phyloP scores from a whole-genome alignment of 768 basidiomycete genomes.

The Sutorius australiensis region DNA sequence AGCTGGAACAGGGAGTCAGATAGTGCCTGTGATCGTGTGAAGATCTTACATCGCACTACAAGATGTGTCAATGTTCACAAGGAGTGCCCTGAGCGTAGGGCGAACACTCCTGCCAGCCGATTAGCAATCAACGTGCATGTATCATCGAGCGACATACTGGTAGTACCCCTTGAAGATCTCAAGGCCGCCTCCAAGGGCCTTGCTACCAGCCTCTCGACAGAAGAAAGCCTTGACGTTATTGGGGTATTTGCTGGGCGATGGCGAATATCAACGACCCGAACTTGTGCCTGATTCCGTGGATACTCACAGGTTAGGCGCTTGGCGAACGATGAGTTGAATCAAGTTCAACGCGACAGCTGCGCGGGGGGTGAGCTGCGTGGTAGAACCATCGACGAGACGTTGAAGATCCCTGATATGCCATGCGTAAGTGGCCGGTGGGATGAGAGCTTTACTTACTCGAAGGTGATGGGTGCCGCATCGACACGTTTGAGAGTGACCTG shows the following conservation, averaged over 20 bases:
- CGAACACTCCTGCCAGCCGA: conserved; percentile 40
- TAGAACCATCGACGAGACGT: conserved; percentile 22
- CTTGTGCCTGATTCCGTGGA: background rate
- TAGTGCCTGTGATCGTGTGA: background rate
- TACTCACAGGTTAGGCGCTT: conserved; percentile 43
- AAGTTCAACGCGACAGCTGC: conserved; percentile 42
- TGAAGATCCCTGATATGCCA: conserved; percentile 21
- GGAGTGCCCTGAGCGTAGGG: conserved; percentile 36
- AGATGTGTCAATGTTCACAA: conserved; percentile 47
- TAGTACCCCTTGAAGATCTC: conserved; percentile 49
- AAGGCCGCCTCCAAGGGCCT: conserved; percentile 29
- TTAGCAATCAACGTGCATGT: background rate
- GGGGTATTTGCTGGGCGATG: conserved; percentile 35
- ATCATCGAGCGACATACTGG: conserved; percentile 36
- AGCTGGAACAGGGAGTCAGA: conserved; percentile 15
- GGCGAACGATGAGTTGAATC: conserved; percentile 47
- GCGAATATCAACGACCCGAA: background rate
- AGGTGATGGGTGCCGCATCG: conserved; percentile 34
- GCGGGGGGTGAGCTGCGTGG: conserved; percentile 22
- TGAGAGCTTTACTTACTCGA: conserved; percentile 26
- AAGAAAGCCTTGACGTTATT: conserved; percentile 49
- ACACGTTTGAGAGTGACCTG: conserved; percentile 37
- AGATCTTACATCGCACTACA: conserved; percentile 41
- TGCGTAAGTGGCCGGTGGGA: background rate
- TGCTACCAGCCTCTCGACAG: conserved; percentile 29